A percentile compares a stretch with the other conserved stretches of the same genome.
These are phyloP conservation scores for Wickerhamomyces strasburgensis DNA, from an alignment of 805 yeast species.

Conservation along the genomic window DNA sequence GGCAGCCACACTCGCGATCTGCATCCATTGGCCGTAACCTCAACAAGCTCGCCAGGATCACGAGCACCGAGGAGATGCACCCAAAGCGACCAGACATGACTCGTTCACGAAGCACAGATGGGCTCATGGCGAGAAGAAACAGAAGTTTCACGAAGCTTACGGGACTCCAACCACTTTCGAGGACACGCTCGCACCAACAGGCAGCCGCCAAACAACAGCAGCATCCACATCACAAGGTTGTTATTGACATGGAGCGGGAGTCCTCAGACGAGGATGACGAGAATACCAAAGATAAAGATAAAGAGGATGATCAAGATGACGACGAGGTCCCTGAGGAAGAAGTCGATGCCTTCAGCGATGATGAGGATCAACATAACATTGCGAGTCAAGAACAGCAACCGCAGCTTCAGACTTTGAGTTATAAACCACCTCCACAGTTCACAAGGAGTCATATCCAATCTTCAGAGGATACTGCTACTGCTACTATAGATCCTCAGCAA, in stretches of 20 bases:
- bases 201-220: no score
- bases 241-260: conserved; percentile 16
- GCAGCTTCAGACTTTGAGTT: conserved; percentile 11
- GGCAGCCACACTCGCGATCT: conserved; percentile 19
- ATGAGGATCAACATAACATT: conserved; percentile 5
- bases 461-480: no score
- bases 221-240: conserved; percentile 7
- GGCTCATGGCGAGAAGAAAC: conserved; percentile 13
- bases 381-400: conserved; percentile 1
- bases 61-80: conserved; percentile 18
- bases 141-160: conserved; percentile 21
- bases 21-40: conserved; percentile 24
- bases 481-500: conserved; percentile 4
- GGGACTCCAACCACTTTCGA: conserved; percentile 19
- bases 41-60: conserved; percentile 20
- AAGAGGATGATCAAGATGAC: conserved; percentile 9
- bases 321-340: conserved; percentile 21
- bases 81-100: conserved; percentile 20
- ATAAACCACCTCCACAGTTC: conserved; percentile 23
- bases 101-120: conserved; percentile 24
- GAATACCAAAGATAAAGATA: conserved; percentile 7
- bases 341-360: conserved; percentile 24
- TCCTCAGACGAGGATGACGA: conserved; percentile 9
- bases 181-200: conserved; percentile 19
- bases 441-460: no score